These are phyloP conservation scores for Salix caprea DNA, from an alignment of 345 rosid genomes.

Conservation along the genomic window DNA sequence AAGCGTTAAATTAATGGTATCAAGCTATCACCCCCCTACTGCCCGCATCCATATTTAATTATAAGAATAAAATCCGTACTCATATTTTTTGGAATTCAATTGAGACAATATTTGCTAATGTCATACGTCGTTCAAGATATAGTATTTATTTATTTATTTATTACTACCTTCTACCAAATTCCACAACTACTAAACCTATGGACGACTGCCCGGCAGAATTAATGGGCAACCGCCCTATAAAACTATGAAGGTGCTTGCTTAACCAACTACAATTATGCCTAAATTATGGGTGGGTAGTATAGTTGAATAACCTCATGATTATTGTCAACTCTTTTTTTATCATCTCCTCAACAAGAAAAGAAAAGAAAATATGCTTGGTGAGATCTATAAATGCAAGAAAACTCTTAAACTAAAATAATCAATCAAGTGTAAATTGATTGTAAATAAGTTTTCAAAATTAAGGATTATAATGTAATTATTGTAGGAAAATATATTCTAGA, in stretches of 20 bases:
- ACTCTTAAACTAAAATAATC: neutral
- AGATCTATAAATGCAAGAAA: neutral
- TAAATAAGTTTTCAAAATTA: too few relatives aligned
- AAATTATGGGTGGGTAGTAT: neutral
- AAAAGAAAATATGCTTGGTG: neutral
- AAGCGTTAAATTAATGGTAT: too few relatives aligned
- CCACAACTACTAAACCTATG: neutral
- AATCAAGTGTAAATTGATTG: too few relatives aligned
- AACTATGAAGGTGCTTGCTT: neutral
- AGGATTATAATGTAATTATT: too few relatives aligned
- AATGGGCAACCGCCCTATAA: neutral
- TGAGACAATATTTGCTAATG: neutral
- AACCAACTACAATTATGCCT: neutral
- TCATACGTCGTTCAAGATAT: neutral
- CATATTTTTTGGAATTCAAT: too few relatives aligned
- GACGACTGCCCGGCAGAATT: neutral
- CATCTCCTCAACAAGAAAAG: neutral
- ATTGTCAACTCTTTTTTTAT: neutral
- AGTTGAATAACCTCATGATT: neutral
- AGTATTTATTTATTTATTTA: too few relatives aligned
- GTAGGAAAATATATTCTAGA: too few relatives aligned
- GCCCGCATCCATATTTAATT: too few relatives aligned
- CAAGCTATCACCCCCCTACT: too few relatives aligned
- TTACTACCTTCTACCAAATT: neutral
- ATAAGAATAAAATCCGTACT: too few relatives aligned